These are phyloP conservation scores for Penstemon eatonii DNA, from an alignment of 257 asterid genomes.

Conservation along the genomic window DNA sequence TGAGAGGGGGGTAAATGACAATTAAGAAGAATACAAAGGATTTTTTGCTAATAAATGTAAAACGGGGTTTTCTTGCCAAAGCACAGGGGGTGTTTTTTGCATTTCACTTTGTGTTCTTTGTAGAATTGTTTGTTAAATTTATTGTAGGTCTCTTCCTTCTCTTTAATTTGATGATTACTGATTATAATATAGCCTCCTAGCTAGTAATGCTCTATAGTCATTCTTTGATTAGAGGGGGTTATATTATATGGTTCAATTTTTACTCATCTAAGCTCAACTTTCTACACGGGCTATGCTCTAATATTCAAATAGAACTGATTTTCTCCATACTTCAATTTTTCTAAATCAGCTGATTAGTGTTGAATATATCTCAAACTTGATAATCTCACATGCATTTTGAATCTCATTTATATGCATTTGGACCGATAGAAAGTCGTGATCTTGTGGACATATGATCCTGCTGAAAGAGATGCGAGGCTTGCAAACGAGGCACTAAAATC, in stretches of 20 bases:
- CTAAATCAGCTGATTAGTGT: no score
- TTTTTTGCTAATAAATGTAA: no score
- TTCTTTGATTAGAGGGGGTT: not conserved
- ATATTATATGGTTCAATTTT: not conserved
- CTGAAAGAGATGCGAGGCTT: conserved; percentile 80
- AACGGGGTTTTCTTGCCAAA: no score
- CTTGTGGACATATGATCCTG: conserved; percentile 68
- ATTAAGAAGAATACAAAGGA: no score
- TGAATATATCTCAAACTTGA: no score
- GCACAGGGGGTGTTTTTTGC: no score
- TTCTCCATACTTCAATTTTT: not conserved
- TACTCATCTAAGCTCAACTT: no score
- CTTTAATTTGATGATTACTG: not conserved
- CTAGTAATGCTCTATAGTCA: not conserved
- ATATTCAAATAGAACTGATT: not conserved
- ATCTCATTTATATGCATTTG: no score
- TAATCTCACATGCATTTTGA: no score
- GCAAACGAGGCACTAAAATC: conserved; percentile 68
- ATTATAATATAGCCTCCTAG: no score
- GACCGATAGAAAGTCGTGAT: conserved; percentile 62
- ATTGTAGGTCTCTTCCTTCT: not conserved
- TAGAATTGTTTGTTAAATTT: not conserved
- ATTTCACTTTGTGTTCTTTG: not conserved
- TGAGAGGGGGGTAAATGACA: no score
- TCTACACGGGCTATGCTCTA: not conserved